These are phyloP conservation scores for Cyclotella cryptica DNA, from an alignment of 108 stramenopile genomes.

Conservation along the genomic window DNA sequence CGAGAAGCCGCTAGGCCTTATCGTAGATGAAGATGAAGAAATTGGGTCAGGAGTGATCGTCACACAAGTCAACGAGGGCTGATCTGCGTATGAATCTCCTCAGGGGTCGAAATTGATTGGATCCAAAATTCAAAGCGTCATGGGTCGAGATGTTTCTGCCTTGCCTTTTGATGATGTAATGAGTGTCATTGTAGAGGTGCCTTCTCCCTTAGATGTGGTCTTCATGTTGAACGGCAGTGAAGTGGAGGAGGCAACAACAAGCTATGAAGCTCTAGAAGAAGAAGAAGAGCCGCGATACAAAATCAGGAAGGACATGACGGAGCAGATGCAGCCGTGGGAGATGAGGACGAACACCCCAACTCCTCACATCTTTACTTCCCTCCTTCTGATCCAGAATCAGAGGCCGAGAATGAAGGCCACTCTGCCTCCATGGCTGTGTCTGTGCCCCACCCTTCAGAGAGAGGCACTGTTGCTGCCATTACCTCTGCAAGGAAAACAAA, in stretches of 20 bases:
- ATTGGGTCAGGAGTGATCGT: slow-evolving; percentile 64
- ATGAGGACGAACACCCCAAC: too few species aligned
- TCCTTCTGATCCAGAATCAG: too few species aligned
- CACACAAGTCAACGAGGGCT: slow-evolving; percentile 62
- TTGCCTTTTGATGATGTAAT: slow-evolving; percentile 79
- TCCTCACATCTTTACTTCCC: too few species aligned
- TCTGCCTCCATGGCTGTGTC: too few species aligned
- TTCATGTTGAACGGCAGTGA: slow-evolving; percentile 36
- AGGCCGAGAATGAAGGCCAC: too few species aligned
- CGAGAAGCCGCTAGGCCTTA: slow-evolving; percentile 77
- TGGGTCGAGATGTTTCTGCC: slow-evolving; percentile 62
- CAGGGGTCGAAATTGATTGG: slow-evolving; percentile 52
- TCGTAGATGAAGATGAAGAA: slow-evolving; percentile 80
- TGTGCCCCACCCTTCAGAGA: too few species aligned
- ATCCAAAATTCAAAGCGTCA: slow-evolving; percentile 52
- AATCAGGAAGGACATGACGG: too few species aligned
- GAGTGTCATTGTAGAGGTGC: slow-evolving; percentile 68
- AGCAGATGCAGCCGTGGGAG: too few species aligned
- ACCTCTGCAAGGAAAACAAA: too few species aligned
- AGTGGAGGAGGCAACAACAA: neutral
- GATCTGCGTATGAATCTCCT: slow-evolving; percentile 59
- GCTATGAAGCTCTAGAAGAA: slow-evolving; percentile 3
- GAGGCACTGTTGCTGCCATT: too few species aligned
- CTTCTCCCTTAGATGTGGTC: slow-evolving; percentile 63
- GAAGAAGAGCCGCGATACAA: slow-evolving; percentile 43